A percentile compares a stretch with the other conserved stretches of the same genome.
These are phyloP conservation scores for Agaricus blazei DNA, from an alignment of 768 basidiomycete species.

Conservation along the genomic window DNA sequence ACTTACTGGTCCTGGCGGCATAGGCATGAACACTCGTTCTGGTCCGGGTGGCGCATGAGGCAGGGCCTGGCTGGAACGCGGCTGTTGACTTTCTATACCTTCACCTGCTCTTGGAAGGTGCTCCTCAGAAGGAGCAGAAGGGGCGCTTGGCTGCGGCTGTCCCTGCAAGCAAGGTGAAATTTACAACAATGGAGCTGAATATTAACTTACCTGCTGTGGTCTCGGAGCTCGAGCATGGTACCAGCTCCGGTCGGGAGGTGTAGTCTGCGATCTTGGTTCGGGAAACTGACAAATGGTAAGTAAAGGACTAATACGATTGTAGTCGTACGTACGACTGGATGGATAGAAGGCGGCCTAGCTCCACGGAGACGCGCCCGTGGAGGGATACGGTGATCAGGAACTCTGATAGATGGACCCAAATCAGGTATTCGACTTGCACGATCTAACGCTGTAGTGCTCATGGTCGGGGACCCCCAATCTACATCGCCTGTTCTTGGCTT, in stretches of 20 bases:
- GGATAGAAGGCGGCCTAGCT: background rate
- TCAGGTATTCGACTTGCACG: background rate
- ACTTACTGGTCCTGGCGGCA: constrained; percentile 40
- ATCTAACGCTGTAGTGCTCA: constrained; percentile 1
- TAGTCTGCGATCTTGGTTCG: constrained; percentile 17
- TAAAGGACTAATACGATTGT: background rate
- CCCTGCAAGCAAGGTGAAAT: background rate
- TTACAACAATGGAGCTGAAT: background rate
- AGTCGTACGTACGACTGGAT: background rate
- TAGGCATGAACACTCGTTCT: constrained; percentile 32
- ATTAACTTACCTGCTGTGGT: background rate
- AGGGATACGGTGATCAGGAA: background rate
- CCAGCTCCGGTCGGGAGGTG: constrained; percentile 25
- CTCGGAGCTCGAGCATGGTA: constrained; percentile 18
- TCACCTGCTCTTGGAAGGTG: background rate
- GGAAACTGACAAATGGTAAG: background rate
- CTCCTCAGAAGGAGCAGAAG: background rate
- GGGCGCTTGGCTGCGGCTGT: background rate
- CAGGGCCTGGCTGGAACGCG: constrained; percentile 15
- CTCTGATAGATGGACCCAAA: no score
- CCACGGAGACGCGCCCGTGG: background rate
- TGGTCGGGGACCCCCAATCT: background rate
- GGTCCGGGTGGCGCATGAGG: constrained; percentile 16
- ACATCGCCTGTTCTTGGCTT: background rate
- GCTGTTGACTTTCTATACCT: background rate